phyloP scores from a whole-genome alignment of 129 eudicot species.

The Tagetes patula region DNA sequence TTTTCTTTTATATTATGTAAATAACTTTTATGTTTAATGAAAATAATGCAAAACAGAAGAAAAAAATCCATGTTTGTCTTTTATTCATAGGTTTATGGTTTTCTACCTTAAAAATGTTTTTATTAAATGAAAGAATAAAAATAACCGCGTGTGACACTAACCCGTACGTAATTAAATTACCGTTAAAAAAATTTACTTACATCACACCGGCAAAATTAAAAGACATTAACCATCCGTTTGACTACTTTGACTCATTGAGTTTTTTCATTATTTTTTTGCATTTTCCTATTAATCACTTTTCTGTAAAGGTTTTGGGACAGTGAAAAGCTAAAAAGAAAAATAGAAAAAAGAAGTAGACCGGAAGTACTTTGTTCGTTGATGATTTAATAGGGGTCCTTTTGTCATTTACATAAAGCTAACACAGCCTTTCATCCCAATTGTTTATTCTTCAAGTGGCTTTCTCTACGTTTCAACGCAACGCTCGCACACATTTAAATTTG shows the following conservation, averaged over 20 bases:
- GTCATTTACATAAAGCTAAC: slow-evolving; percentile 32
- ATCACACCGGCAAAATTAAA: no score
- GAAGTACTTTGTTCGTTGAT: slow-evolving; percentile 27
- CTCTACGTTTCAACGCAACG: not conserved
- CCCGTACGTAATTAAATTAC: no score
- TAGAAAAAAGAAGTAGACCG: slow-evolving; percentile 17
- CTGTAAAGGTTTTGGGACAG: slow-evolving; percentile 30
- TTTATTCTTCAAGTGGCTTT: slow-evolving; percentile 15
- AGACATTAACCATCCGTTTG: not conserved
- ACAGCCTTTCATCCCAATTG: slow-evolving; percentile 24
- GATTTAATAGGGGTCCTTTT: slow-evolving; percentile 33
- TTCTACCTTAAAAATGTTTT: no score
- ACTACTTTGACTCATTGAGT: not conserved
- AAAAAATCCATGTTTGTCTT: no score
- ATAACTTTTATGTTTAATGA: no score
- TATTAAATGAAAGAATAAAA: no score
- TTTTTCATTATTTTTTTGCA: not conserved
- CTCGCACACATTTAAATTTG: not conserved
- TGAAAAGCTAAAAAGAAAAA: slow-evolving; percentile 24
- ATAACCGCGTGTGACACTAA: no score
- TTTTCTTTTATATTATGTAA: no score
- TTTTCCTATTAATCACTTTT: slow-evolving; percentile 25
- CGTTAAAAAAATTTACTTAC: no score
- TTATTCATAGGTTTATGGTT: no score
- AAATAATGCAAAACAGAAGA: no score